Base-by-base conservation (phyloP, 192 early-diverging fungal genomes). In the Dimargaris cristalligena region DNA sequence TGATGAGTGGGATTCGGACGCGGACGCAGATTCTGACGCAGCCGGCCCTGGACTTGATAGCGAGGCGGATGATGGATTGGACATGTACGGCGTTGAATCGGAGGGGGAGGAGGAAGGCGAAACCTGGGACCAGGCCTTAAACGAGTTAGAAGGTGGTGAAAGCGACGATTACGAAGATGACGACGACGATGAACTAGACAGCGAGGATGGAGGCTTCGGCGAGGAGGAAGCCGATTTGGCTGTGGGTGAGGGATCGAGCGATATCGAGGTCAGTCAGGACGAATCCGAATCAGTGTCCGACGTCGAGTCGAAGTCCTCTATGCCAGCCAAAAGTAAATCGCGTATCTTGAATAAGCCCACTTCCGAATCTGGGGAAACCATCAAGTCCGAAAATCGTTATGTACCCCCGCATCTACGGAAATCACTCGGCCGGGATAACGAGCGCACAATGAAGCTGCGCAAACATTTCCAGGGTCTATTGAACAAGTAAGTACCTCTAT, bases 331-430 rank as follows among this genome's bases (percentile, higher is more conserved):
- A 34, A 62, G 30, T 52, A 49, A 59, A 38, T 31, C 2, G 34
- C 34, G 13, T 25, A 48, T 31, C 1, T 30, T 22, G 20, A 32
- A 26, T 34, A 22, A 33, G 44, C 26, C 58, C 26, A 26, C 65
- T 30, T 32, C 59, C 9, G 60, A 54, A 10, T 29, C 50, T 18
- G 34, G 2, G 14, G 34, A 61, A 20, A 65, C 67, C 20, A 66
- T 66, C 20, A 89, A 87, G 68, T 48, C 47, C 18, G 47, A 14
- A 48, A 22, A 4, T 48, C 47, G 20, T 23, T 98, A 98, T 61
- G 68, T 96, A 22, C 94, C 94, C 25, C 93, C 94, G 35, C 84
- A 91, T 50, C 72, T 97, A 22, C 85, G 92, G 51, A 71, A 63
- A 18, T 68, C 74, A 34, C 60, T 78, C 28, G 62, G 65, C 6